Evolutionary conservation across 192 early-diverging fungal genomes (phyloP).

Genomic region (Entomortierella lignicola): DNA sequence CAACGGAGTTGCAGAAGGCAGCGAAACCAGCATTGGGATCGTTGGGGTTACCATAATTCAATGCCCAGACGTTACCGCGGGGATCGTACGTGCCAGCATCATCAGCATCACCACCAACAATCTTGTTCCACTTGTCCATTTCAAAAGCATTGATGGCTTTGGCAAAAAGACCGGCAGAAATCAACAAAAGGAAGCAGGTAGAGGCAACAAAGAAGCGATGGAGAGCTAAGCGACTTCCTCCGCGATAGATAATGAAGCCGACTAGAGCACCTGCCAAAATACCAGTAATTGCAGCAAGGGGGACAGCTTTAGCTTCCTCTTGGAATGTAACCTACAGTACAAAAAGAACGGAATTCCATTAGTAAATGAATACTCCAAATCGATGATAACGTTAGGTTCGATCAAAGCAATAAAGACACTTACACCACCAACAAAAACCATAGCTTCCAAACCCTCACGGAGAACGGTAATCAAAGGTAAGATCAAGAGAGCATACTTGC

Average conservation of each 20-base stretch:
- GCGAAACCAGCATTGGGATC: slow-evolving; percentile 62
- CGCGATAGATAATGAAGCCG: slow-evolving; percentile 81
- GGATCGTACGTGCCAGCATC: slow-evolving; percentile 68
- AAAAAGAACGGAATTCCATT: background rate
- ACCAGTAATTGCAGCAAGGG: slow-evolving; percentile 82
- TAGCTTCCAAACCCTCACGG: slow-evolving; percentile 90
- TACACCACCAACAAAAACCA: slow-evolving; percentile 91
- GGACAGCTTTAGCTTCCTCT: slow-evolving; percentile 74
- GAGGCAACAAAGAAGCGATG: slow-evolving; percentile 83
- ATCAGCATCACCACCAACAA: slow-evolving; percentile 74
- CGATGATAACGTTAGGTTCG: background rate
- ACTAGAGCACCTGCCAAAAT: slow-evolving; percentile 72
- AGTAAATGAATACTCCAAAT: background rate
- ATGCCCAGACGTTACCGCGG: slow-evolving; percentile 67
- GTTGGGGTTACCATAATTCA: slow-evolving; percentile 73
- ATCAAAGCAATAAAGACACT: slow-evolving; percentile 16
- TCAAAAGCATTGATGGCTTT: slow-evolving; percentile 76
- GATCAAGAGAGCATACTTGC: slow-evolving; percentile 79
- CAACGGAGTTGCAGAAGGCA: slow-evolving; percentile 78
- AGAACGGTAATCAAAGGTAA: slow-evolving; percentile 88
- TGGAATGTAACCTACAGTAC: slow-evolving; percentile 67
- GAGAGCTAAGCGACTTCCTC: slow-evolving; percentile 75
- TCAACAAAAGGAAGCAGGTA: slow-evolving; percentile 79
- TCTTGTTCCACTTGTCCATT: slow-evolving; percentile 70
- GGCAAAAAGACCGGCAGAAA: slow-evolving; percentile 85